Base-by-base conservation (phyloP, 768 basidiomycete species). In the Suillus spraguei region DNA sequence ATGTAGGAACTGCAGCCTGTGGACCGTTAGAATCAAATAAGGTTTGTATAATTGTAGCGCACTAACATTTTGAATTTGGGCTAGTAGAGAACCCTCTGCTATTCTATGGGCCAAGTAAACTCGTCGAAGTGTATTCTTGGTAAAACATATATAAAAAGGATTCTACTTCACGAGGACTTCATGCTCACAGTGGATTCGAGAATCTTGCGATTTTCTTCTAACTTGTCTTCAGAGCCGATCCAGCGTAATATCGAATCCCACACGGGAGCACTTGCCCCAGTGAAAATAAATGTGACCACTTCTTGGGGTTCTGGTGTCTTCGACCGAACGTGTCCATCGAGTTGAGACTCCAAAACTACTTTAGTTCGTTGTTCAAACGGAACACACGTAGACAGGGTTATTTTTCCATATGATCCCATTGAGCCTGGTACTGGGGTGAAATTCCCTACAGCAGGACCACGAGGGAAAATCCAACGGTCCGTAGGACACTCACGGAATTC, bases 401-500 rank as follows among this genome's bases (percentile, higher is more conserved):
- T 77, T 54, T 77, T 77, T 36, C 68, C 65, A 41, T 71, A 50
- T 39, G 68, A 58, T 46, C 59, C 68, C 36, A 66, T 28, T 62
- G 64, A 55, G 8, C 63, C 59, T 3, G 66, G 61, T 9, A 63
- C 4, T 46, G 76, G 54, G 24, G 63, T 65, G 63, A 81, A 78
- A 65, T 89, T 83, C 64, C 80, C 86, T 36, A 81, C 74, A 9
- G 82, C 81, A 6, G 81, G 78, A 24, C 84, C 85, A 38, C 89
- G 84, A 59, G 91, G 90, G 60, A 93, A 78, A 7, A 89, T 67
- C 84, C 85, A 88, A n/a, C 87, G 83, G 54, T 91, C 89, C 49
- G 78, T 77, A 3, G 85, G 79, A 5, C 77, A 75, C 68, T 92
- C 91, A 58, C 81, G 76, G 66, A 91, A 92, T 69, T 91, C 89